Base-by-base conservation (phyloP, 768 basidiomycete species). In the Pisolithus albus region DNA sequence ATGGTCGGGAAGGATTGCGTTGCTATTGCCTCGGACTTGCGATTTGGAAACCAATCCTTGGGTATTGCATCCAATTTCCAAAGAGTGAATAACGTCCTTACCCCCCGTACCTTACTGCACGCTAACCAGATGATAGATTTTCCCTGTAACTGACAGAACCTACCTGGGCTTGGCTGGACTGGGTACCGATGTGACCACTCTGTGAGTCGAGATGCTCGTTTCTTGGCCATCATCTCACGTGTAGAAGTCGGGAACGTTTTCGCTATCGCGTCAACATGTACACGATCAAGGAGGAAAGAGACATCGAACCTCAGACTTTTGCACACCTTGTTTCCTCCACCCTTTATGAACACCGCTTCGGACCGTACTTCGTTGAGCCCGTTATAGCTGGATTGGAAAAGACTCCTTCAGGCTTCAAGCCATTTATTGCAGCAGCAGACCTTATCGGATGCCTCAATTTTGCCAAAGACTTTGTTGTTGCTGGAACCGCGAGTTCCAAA, bases 1-100 rank as follows among this genome's bases (percentile, higher is more conserved):
- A 99, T 99, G 96, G 87, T 88, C 53, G 96, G 96, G 56, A 97
- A 98, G 73, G 88, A 92, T 60, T 99, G 96, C 69, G 96, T 99
- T 46, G 96, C 96, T 49, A 98, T 98, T 72, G 96, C 95, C 24
- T 92, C 88, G 49, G 96, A 99, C 73, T 65, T 95, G 59, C 82
- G 95, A 56, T 74, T 98, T 50, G 96, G 96, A 53, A 88, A 86
- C 57, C 86, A 92, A 66, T 81, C 88, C 6, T 67, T 94, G 60
- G 84, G 88, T 34, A 83, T 98, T 46, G 86, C 94, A 7, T 81
- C 84, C 46, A 88, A 98, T 72, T 98, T 95, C 68, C 87, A 97
- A 68, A 96, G 92, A 83, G 96, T 92, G 53, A 38, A 72, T 2
- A 38, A 11, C 10, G 21, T 5, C 18, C 8, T 51, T 36, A n/a